Evolutionary conservation across 495 filamentous ascomycete species (phyloP).

Genomic region (Endocarpon pusillum): DNA sequence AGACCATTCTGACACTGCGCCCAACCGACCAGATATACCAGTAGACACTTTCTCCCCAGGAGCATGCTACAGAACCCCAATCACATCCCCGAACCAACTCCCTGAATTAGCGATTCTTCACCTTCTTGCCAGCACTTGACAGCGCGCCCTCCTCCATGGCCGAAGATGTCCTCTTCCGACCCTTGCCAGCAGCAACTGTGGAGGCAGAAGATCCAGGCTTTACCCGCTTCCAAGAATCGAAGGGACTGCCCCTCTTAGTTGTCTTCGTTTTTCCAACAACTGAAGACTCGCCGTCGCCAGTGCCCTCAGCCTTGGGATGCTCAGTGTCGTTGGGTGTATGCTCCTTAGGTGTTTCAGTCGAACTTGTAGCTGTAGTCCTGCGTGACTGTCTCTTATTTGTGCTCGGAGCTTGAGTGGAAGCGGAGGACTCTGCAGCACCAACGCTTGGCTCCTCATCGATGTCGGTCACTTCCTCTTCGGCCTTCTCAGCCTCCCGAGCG

Average conservation of each 20-base stretch:
- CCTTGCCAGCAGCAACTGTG: too few species aligned
- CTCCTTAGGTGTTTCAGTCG: conserved; percentile 8
- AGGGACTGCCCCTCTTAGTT: conserved; percentile 37
- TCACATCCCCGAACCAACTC: too few species aligned
- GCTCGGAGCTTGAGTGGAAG: conserved; percentile 14
- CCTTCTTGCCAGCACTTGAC: too few species aligned
- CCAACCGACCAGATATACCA: too few species aligned
- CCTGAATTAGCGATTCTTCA: too few species aligned
- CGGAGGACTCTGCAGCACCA: conserved; percentile 1
- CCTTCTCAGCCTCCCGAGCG: conserved; percentile 24
- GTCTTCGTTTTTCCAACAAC: conserved; percentile 15
- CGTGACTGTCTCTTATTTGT: too few species aligned
- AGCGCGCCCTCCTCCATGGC: too few species aligned
- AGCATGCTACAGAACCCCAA: too few species aligned
- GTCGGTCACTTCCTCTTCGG: conserved; percentile 36
- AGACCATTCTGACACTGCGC: too few species aligned
- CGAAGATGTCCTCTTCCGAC: too few species aligned
- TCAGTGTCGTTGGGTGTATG: too few species aligned
- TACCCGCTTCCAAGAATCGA: conserved; percentile 45
- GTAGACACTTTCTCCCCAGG: too few species aligned
- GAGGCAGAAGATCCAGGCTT: conserved; percentile 28
- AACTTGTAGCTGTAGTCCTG: conserved; percentile 14
- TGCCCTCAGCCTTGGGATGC: conserved; percentile 32
- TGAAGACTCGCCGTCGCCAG: conserved; percentile 35
- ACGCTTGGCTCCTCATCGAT: conserved; percentile 13